Base-by-base conservation (phyloP, 1,284 basidiomycete genomes). In the Cutaneotrichosporon cutaneum region DNA sequence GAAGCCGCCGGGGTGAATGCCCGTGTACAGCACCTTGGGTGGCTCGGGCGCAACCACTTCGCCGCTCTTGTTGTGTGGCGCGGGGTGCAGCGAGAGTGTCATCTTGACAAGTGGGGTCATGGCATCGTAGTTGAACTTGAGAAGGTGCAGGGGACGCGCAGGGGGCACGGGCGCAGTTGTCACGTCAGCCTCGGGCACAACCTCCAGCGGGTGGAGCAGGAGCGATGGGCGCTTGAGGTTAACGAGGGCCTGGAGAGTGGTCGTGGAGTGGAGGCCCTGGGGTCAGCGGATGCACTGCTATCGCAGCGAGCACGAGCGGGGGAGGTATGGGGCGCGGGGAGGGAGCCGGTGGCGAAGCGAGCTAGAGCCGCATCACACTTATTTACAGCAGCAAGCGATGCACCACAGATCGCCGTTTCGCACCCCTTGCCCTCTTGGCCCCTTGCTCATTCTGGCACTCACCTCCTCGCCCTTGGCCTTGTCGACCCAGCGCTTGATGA, bases 51-150 rank as follows among this genome's bases (percentile, higher is more conserved):
- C 24, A 44, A 52, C 30, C 4, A 26, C 26, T n/a, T 54, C 53
- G n/a, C 13, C 39, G 54, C 32, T 26, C 4, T 84, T 83, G 21
- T 27, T 21, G 55, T 87, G 84, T 14, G 87, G 83, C 2, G 86
- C 82, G 0, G 90, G 82, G 48, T 89, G 81, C 50, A 90, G 86
- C 62, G 88, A 83, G 30, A 94, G 84, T 30, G 86, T 86, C 65
- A 94, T 86, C 22, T 83, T 85, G 71, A 90, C 91, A 69, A 87
- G 87, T 13, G 90, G 87, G 0, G 91, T 87, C 65, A 92, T 90
- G 67, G 89, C 90, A 73, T 94, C 92, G 76, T 89, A 94, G 75
- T 88, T 88, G 77, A 94, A 94, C 74, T 91, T 90, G 60, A 94
- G 82, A 18, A 87, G 85, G 70, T 93, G 90, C 47, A 73, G 69